Base-by-base conservation (phyloP, 768 basidiomycete genomes). In the Boletus fagicola region DNA sequence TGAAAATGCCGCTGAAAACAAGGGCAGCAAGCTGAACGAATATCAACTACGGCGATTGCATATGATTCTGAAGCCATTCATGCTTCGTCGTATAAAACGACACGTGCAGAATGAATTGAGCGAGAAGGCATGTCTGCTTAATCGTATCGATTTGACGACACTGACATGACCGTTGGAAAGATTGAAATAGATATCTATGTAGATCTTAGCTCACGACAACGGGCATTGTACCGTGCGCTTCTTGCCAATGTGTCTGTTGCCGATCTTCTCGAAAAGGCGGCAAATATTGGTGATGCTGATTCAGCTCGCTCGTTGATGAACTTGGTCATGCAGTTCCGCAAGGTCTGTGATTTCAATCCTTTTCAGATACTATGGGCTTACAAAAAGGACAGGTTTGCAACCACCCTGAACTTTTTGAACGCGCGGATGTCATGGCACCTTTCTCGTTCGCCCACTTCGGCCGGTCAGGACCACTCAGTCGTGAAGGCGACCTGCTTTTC, bases 81-180 rank as follows among this genome's bases (percentile, higher is more conserved):
- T 99, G 97, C 76, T 99, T 58, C 83, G 97, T 58, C 86, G 97
- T 56, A 90, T 99, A 54, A 99, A 99, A 74, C 87, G 92, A 51
- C 92, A 98, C 74, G 97, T 99, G n/a, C 97, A 99, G 74, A 98
- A 98, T 68, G 97, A 99, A 73, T 81, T 99, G 26, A 97, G 95
- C 63, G 97, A 99, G 67, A 99, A 99, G 90, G 95, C 88, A 64
- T 52, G 74, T 60, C 33, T 48, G 8, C 46, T 33, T 43, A 26
- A 36, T 30, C 2, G 33, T 20, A 22, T 45, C 54, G 88, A 88
- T 92, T 93, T 71, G 83, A 85, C 57, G 90, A 94, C 69, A 82
- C 95, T 53, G 88, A 90, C 68, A 87, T 91, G 56, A 87, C 92
- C 65, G 76, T 92, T 46, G 11, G 16, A 57, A 66, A 98, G 94